Evolutionary conservation across 441 rosid species (phyloP).

Genomic region (Populus hybrid): DNA sequence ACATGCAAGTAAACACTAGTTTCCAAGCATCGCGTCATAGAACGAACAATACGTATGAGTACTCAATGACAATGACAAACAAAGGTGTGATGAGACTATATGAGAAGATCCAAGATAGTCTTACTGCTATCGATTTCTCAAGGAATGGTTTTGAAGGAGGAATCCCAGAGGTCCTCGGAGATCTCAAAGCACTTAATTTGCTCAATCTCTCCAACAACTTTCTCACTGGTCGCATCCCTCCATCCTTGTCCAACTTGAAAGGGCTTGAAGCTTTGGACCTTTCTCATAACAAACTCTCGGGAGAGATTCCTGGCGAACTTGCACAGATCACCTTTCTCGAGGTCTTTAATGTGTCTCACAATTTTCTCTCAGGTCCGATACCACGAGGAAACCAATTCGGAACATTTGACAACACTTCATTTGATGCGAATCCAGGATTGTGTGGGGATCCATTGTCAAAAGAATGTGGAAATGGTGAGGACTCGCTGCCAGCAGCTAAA

Average conservation of each 20-base stretch:
- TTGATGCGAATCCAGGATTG: background rate
- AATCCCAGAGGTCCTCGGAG: background rate
- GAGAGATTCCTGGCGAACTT: constrained; percentile 17
- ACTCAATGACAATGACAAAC: constrained; percentile 30
- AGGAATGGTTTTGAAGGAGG: background rate
- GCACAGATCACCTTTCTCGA: too few species aligned
- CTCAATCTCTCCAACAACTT: constrained; percentile 34
- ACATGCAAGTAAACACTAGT: background rate
- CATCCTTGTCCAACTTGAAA: constrained; percentile 14
- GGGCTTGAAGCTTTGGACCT: constrained; percentile 30
- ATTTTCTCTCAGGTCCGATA: constrained; percentile 26
- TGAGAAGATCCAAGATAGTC: background rate
- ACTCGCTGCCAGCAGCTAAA: too few species aligned
- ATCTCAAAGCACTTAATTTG: constrained; percentile 17
- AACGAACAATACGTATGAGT: constrained; percentile 23
- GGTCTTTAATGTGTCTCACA: background rate
- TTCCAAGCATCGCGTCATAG: fast-evolving
- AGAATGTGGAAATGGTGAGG: background rate
- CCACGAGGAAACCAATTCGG: constrained; percentile 23
- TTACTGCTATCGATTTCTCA: background rate
- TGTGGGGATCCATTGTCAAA: background rate
- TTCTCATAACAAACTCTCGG: constrained; percentile 24
- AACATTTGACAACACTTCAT: background rate
- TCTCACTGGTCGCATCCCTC: constrained; percentile 17
- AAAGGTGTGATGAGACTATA: background rate